Base-by-base conservation (phyloP, 1,284 basidiomycete genomes). In the Pisolithus thermaeus region DNA sequence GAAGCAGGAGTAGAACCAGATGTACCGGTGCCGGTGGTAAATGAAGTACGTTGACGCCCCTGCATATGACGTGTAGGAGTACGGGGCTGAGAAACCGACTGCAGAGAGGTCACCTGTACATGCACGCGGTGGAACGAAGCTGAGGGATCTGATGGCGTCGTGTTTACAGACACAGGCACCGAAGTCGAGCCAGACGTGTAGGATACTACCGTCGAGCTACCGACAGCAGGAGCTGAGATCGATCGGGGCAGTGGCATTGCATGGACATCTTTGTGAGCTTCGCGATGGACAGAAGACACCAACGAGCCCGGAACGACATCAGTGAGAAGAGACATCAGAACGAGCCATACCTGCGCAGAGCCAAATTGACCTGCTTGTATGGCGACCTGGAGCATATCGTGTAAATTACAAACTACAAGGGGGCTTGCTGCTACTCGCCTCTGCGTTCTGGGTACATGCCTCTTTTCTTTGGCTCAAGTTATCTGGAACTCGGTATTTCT, bases 261-360 rank as follows among this genome's bases (percentile, higher is more conserved):
- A 38, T 49, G 49, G 8, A 53, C 39, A 50, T 25, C 52, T 50
- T 59, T 54, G 40, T 56, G 56, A 6, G 68, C 59, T 5, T 59
- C 59, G 0, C 62, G 62, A 18, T 63, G 61, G 4, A 68, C 59
- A 5, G 66, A 64, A 38, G 65, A 25, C 3, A n/a, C 32, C 4
- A 65, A 27, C 8, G 52, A 64, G 20, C 62, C 58, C 7, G 76
- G 75, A 7, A 76, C 57, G 36, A 80, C 58, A 45, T 83, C 73
- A 0, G 68, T 73, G 20, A 91, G 69, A 2, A 86, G 72, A 6
- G 79, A 78, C 14, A 73, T 74, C 12, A 92, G 66, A 7, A 90
- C 70, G 14, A 80, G 59, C 90, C 90, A 92, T 2, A 78, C 73
- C 58, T 89, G 81, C 0, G 83, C 83, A 4, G 81, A 79, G 16